Evolutionary conservation across 495 filamentous ascomycete species (phyloP), one percentile per base, ranked within the genome.

Genomic region (Xylaria intraflava): DNA sequence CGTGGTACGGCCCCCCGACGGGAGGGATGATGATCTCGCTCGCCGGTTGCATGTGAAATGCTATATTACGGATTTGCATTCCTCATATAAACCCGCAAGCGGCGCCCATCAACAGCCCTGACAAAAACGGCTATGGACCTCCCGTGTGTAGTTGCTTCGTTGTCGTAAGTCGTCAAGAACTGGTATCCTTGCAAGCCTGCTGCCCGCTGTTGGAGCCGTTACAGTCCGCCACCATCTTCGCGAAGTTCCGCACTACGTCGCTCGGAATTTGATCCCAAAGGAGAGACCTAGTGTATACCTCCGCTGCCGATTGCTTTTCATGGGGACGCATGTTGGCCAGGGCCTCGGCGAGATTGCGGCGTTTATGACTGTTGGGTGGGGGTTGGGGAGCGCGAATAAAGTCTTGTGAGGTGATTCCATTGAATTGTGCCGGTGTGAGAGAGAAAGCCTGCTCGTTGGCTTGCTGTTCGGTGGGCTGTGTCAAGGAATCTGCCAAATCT

Each of bases 221-320:
- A 68, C 67, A 72, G 58, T 86, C 77, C 68, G 81, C 79, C 54
- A 93, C 88, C 83, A 95, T 88, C 64, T 87, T 84, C 61, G 85
- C 86, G 73, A 97, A 98, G 70, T 92, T 88, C 53, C 84, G 82
- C 46, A 98, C 91, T 41, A 96, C 88, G 63, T 98, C 90, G 57
- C 83, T 75, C 41, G 94, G 90, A 56, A 98, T 88, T 65, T 87
- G 85, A 62, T 96, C 90, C 90, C 90, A 96, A 60, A 98, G 84
- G 53, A 98, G 78, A 45, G 88, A 93, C 26, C 92, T 78, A 24
- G 89, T 93, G 72, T 97, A 96, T 38, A 96, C 88, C 62, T 95
- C 90, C 26, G 87, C 85, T 31, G 82, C 88, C 46, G 78, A 79
- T 51, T 81, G 74, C 62, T 86, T 83, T 62, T 75, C 78, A 55